Evolutionary conservation across 1,284 basidiomycete genomes (phyloP).

Genomic region (Boletus subluridellus): DNA sequence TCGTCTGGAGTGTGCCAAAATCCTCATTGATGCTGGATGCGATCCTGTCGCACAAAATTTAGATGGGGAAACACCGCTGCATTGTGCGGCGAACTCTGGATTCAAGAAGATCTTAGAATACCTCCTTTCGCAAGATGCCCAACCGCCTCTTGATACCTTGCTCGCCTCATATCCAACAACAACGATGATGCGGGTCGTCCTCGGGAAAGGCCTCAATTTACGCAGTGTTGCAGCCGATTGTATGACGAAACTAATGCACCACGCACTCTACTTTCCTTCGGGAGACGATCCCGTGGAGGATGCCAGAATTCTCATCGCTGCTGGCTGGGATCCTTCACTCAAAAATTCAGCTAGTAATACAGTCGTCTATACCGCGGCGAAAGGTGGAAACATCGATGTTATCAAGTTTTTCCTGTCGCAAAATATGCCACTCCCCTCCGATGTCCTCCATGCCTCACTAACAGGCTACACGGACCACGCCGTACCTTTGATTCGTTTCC

Average conservation of each 20-base stretch:
- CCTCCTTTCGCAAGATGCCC: neutral
- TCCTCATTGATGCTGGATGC: neutral
- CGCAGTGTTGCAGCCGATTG: rapidly evolving
- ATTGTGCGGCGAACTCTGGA: neutral
- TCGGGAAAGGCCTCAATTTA: neutral
- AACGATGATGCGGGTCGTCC: neutral
- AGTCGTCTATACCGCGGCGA: neutral
- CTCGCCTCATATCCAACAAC: neutral
- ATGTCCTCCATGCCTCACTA: neutral
- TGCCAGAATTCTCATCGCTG: neutral
- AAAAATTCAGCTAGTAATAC: neutral
- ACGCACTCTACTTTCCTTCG: neutral
- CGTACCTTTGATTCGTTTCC: neutral
- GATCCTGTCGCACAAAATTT: neutral
- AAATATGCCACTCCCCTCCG: neutral
- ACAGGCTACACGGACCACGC: rapidly evolving
- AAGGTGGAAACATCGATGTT: neutral
- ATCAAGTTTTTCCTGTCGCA: constrained; percentile 1
- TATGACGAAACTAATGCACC: neutral
- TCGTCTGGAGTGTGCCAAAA: neutral
- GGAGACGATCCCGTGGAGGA: rapidly evolving
- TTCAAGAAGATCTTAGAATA: neutral
- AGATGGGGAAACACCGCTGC: neutral
- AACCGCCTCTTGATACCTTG: neutral
- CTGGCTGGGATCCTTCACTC: neutral